Base-by-base conservation (phyloP, 2,329 filamentous ascomycete species). In the Botrytis pseudocinerea region DNA sequence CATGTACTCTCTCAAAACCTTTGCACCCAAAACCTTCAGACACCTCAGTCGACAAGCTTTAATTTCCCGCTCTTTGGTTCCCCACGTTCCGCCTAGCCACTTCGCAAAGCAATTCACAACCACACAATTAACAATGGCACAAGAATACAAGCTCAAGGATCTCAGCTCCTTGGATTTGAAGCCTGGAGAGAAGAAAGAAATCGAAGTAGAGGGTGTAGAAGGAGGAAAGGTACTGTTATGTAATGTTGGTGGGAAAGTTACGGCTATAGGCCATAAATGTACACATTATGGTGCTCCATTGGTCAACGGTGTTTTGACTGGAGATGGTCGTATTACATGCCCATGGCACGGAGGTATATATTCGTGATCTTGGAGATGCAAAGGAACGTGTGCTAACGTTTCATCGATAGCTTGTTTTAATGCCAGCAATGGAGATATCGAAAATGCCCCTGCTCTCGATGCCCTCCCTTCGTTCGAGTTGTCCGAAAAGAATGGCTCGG, bases 281-380 rank as follows among this genome's bases (percentile, higher is more conserved):
- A 92, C 90, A 16, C 95, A 98, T 83, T 98, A 97, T 81, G 95
- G 96, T 48, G 96, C 95, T 59, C 96, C 96, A 22, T 84, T 99
- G 76, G 89, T 90, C 70, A 94, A 95, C 77, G 96, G 96, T 71
- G 91, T 98, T 12, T 83, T 99, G 76, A 93, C 93, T 12, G 89
- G 89, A 4, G 91, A 92, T 77, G 96, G 96, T 8, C 88, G 94
- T 69, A 83, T 99, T 75, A 97, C 93, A 10, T 99, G 96, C 82
- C 94, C 95, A 5, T 98, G 96, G 96, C 95, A 98, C 82, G 95
- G 95, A 85, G 94, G 93, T 96, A 81, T 76, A 86, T 61, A 38
- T 69, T 40, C 35, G 60, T 70, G 22, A 44, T 25, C 2, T 20
- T 32, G 22, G 4, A 40, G 8, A 6, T 42, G 14, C 7, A 18